Percentiles rank a stretch among this genome's conserved stretches.
Conservation (phyloP, 2,329 filamentous ascomycete species). For the Penicillium griseofulvum region DNA sequence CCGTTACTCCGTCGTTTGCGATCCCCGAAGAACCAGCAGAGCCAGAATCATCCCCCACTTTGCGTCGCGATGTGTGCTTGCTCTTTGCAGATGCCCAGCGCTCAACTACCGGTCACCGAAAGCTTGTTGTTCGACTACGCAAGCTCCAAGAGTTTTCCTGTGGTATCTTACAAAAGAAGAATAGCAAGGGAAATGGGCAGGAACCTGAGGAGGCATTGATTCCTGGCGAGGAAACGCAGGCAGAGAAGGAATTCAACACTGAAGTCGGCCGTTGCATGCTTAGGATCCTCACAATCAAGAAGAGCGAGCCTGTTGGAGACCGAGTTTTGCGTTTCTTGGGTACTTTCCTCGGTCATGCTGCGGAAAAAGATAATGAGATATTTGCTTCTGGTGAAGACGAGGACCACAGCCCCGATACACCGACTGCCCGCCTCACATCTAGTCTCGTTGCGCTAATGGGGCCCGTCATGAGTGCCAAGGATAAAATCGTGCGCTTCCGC, state of each 20-base stretch:
- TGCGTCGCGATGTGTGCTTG: conserved; percentile 71
- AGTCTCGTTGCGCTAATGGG: conserved; percentile 71
- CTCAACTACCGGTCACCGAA: conserved; percentile 85
- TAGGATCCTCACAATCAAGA: conserved; percentile 81
- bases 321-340: conserved; percentile 81
- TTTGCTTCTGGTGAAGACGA: conserved; percentile 63
- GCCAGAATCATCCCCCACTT: conserved; percentile 46
- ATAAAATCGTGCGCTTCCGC: conserved; percentile 87
- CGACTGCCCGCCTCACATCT: conserved; percentile 73
- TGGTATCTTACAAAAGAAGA: conserved; percentile 50
- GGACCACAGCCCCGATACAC: conserved; percentile 72
- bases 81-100: conserved; percentile 81
- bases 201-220: conserved; percentile 48
- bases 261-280: conserved; percentile 82
- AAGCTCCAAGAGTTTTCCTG: conserved; percentile 86
- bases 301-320: conserved; percentile 85
- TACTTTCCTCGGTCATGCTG: conserved; percentile 73
- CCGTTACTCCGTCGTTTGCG: conserved; percentile 37
- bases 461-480: conserved; percentile 77
- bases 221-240: conserved; percentile 62
- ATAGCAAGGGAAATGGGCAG: conserved; percentile 48
- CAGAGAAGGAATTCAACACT: conserved; percentile 80
- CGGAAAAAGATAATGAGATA: conserved; percentile 66
- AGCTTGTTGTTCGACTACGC: conserved; percentile 79
- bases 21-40: conserved; percentile 63